Conservation (phyloP, 2,329 filamentous ascomycete genomes). For the Sodiomyces alkalinus region DNA sequence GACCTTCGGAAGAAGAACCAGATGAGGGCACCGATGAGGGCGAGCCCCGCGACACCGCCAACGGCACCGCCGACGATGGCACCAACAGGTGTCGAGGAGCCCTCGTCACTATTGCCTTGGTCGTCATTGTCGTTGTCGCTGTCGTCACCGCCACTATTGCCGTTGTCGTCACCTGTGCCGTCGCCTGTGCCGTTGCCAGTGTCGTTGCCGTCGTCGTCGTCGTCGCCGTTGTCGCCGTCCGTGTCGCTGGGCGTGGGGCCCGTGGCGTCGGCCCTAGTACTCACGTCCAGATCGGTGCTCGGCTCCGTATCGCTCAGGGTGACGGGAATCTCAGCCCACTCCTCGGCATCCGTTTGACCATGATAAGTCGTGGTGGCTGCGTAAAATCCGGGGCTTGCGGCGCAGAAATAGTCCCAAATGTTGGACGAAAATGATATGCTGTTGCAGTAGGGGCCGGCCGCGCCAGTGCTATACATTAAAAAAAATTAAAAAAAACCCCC, state of each 20-base stretch:
- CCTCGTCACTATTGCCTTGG: conserved; percentile 3
- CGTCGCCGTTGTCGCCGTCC: conserved; percentile 1
- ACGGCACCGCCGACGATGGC: conserved; percentile 23
- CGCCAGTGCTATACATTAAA: conserved; percentile 19
- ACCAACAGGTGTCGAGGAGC: conserved; percentile 13
- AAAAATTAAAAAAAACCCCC: background rate
- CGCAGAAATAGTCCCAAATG: conserved; percentile 30
- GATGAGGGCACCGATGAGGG: conserved; percentile 13
- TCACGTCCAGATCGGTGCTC: conserved; percentile 1
- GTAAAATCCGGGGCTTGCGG: conserved; percentile 18
- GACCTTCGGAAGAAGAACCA: conserved; percentile 17
- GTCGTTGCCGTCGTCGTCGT: conserved; percentile 3
- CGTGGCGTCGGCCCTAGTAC: background rate
- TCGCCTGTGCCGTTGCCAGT: background rate
- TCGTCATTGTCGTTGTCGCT: conserved; percentile 3
- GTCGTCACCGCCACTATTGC: background rate
- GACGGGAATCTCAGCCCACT: conserved; percentile 12
- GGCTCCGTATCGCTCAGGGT: conserved; percentile 3
- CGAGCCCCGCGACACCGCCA: conserved; percentile 19
- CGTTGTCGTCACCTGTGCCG: background rate
- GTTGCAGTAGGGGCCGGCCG: conserved; percentile 24
- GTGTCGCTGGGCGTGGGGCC: background rate
- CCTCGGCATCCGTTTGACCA: conserved; percentile 18
- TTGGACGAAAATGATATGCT: conserved; percentile 25
- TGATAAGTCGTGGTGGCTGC: conserved; percentile 23